Conservation (phyloP, 2,329 filamentous ascomycete genomes). For the Immersiporthe knoxdaviesiana region DNA sequence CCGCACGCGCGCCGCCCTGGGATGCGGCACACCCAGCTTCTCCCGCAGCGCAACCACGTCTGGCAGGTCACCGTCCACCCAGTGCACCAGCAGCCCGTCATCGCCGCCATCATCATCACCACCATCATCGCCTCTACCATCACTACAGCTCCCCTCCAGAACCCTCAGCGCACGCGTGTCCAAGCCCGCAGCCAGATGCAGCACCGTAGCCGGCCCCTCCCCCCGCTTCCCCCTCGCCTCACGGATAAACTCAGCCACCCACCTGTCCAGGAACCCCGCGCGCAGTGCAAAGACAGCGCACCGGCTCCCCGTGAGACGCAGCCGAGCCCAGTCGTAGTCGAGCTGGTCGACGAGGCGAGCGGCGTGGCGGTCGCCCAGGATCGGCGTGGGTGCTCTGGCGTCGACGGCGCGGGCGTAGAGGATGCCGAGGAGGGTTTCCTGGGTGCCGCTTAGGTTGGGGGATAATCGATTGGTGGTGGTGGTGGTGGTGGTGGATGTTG, state of each 20-base stretch:
- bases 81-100: conserved; percentile 9
- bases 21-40: conserved; percentile 12
- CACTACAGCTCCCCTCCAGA: neutral
- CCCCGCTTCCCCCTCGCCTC: conserved; percentile 7
- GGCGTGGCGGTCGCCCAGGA: conserved; percentile 24
- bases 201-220: conserved; percentile 22
- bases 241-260: conserved; percentile 17
- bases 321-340: conserved; percentile 25
- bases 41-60: conserved; percentile 26
- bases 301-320: neutral
- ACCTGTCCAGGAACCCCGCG: conserved; percentile 22
- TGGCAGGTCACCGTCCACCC: conserved; percentile 27
- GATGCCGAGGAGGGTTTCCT: conserved; percentile 25
- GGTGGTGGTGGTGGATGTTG: neutral
- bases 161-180: conserved; percentile 29
- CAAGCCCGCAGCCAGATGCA: conserved; percentile 28
- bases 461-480: conserved; percentile 11
- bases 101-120: neutral
- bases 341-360: conserved; percentile 21
- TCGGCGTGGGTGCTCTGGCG: conserved; percentile 16
- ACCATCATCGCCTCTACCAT: neutral
- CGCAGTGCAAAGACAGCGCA: conserved; percentile 16
- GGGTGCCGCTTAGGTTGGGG: conserved; percentile 20
- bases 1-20: conserved; percentile 2
- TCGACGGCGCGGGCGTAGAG: conserved; percentile 22